Percentiles rank a stretch among this genome's conserved stretches.
These are phyloP conservation scores for Rhodotorula sp. DNA, from an alignment of 1,284 basidiomycete genomes.

Conservation along the genomic window DNA sequence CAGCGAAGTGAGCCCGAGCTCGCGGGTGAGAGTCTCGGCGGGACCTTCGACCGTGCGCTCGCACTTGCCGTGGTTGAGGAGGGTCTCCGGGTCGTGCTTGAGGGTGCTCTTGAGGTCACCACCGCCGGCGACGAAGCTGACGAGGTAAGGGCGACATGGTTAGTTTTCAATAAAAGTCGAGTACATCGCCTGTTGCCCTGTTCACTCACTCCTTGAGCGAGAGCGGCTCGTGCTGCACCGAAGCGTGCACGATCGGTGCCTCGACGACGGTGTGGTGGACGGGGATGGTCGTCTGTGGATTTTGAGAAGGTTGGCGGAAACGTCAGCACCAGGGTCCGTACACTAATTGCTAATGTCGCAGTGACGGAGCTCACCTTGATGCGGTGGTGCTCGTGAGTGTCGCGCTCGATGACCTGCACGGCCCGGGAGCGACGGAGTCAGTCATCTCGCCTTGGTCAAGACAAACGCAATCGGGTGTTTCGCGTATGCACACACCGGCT, in stretches of 20 bases:
- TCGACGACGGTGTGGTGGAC: slow-evolving; percentile 34
- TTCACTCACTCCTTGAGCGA: slow-evolving; percentile 25
- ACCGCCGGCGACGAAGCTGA: slow-evolving; percentile 30
- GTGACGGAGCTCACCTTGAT: slow-evolving; percentile 17
- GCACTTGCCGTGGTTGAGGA: slow-evolving; percentile 24
- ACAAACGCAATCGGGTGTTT: neutral
- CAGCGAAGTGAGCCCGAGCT: slow-evolving; percentile 18
- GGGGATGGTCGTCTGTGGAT: slow-evolving; percentile 18
- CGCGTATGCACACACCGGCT: slow-evolving; percentile 35
- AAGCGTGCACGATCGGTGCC: slow-evolving; percentile 34
- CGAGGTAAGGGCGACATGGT: neutral
- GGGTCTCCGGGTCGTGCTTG: slow-evolving; percentile 20
- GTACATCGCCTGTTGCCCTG: neutral
- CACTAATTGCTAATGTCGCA: too few species aligned
- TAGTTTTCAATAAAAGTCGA: too few species aligned
- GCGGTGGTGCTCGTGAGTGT: slow-evolving; percentile 47
- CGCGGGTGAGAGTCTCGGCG: slow-evolving; percentile 24
- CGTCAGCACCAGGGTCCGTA: neutral
- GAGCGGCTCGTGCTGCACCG: slow-evolving; percentile 37
- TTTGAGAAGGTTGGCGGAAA: neutral
- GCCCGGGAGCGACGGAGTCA: neutral
- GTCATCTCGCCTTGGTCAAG: neutral
- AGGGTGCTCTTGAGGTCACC: slow-evolving; percentile 38
- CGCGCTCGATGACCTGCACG: slow-evolving; percentile 44
- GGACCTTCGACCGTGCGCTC: slow-evolving; percentile 32